phyloP scores from a whole-genome alignment of 805 yeast genomes.

The Wilhelminamyces savonicus region DNA sequence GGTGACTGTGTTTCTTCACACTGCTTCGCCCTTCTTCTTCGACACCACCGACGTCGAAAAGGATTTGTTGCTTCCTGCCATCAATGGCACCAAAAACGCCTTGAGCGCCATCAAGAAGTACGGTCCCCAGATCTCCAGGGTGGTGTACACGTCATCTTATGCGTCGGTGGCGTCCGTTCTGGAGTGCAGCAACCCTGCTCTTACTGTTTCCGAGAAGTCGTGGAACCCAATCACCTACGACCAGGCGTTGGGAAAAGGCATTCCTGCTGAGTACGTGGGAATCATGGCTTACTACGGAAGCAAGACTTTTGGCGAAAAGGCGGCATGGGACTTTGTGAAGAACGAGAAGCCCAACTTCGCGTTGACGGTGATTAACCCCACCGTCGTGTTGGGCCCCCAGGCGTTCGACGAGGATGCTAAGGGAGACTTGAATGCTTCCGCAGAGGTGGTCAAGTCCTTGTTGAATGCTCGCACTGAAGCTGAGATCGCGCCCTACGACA shows the following conservation, averaged over 20 bases:
- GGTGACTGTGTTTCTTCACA: conserved; percentile 49
- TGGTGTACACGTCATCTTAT: conserved; percentile 46
- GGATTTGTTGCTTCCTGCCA: conserved; percentile 51
- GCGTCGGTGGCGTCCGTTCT: conserved; percentile 38
- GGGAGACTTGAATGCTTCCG: conserved; percentile 8
- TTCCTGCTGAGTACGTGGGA: too few relatives aligned
- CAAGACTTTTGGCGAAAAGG: conserved; percentile 20
- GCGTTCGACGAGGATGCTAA: conserved; percentile 10
- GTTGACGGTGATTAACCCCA: conserved; percentile 24
- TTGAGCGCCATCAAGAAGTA: conserved; percentile 40
- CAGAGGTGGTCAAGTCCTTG: conserved; percentile 5
- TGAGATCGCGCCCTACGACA: too few relatives aligned
- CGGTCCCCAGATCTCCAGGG: conserved; percentile 35
- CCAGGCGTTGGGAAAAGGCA: conserved; percentile 1
- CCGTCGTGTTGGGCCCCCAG: conserved; percentile 20
- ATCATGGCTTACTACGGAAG: conserved; percentile 15
- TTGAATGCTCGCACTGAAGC: too few relatives aligned
- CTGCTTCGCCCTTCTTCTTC: conserved; percentile 55
- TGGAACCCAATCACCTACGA: conserved; percentile 13
- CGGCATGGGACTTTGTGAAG: conserved; percentile 25
- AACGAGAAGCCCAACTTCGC: conserved; percentile 26
- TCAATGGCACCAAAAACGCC: conserved; percentile 47
- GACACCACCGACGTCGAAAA: conserved; percentile 39
- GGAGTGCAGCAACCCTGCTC: conserved; percentile 5
- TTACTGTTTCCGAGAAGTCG: conserved; percentile 5